Evolutionary conservation across 129 eudicot species (phyloP).

Genomic region (Lonicera japonica): DNA sequence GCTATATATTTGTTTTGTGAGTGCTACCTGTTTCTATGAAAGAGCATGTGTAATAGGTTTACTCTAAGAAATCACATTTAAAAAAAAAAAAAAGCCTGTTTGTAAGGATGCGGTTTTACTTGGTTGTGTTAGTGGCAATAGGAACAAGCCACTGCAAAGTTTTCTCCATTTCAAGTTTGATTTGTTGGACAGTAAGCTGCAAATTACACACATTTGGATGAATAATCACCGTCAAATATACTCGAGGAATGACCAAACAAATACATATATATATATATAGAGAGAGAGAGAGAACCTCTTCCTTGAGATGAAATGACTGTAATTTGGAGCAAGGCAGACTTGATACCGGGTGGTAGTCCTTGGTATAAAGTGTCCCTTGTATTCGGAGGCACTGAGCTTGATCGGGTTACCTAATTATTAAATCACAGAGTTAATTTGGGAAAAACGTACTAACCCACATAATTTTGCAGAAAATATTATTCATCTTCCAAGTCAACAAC

Average conservation of each 20-base stretch:
- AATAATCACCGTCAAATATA: not conserved
- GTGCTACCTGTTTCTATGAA: too few relatives aligned
- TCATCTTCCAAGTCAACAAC: too few relatives aligned
- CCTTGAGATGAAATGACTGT: slow-evolving; percentile 61
- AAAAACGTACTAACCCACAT: not conserved
- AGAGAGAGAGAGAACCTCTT: slow-evolving; percentile 51
- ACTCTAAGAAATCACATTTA: too few relatives aligned
- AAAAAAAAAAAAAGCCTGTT: not conserved
- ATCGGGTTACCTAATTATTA: slow-evolving; percentile 63
- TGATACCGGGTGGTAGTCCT: slow-evolving; percentile 87
- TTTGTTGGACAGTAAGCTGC: slow-evolving; percentile 74
- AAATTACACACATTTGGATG: slow-evolving; percentile 15
- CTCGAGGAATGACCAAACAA: too few relatives aligned
- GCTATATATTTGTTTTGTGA: too few relatives aligned
- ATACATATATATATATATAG: too few relatives aligned
- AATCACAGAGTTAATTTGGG: not conserved
- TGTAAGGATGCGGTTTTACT: slow-evolving; percentile 41
- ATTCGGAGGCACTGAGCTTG: slow-evolving; percentile 86
- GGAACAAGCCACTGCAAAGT: slow-evolving; percentile 96
- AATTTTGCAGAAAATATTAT: not conserved
- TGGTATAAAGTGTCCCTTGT: slow-evolving; percentile 89
- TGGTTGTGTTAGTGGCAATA: slow-evolving; percentile 92
- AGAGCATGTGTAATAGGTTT: too few relatives aligned
- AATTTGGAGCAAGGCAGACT: slow-evolving; percentile 62
- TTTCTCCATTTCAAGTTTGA: slow-evolving; percentile 98